phyloP scores from a whole-genome alignment of 179 eudicot species.

The Beta macrorhiza region DNA sequence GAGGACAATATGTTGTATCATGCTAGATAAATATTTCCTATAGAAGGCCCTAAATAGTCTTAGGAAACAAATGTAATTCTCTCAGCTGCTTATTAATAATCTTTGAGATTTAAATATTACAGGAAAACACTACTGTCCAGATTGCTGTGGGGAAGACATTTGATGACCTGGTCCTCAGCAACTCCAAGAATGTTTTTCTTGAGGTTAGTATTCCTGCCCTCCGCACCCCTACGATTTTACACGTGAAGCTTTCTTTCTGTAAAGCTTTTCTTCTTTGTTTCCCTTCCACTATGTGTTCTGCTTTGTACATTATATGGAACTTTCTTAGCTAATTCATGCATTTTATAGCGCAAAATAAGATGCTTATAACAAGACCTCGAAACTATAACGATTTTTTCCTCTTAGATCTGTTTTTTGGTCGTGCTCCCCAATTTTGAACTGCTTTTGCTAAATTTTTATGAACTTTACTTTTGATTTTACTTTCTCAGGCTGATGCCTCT shows the following conservation, averaged over 20 bases:
- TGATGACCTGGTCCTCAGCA: constrained; percentile 62
- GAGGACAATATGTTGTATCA: not conserved
- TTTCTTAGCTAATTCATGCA: not conserved
- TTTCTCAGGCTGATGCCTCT: not conserved
- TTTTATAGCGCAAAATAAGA: not conserved
- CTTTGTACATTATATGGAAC: not conserved
- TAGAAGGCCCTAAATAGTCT: not conserved
- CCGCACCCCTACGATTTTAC: not conserved
- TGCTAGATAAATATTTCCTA: not conserved
- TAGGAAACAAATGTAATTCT: not conserved
- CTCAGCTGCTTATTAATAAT: constrained; percentile 1
- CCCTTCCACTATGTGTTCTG: not conserved
- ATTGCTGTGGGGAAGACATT: constrained; percentile 89
- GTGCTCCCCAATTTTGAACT: no score
- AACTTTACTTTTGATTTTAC: not conserved
- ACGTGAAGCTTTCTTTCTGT: not conserved
- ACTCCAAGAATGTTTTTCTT: constrained; percentile 62
- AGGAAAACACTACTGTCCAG: constrained; percentile 61
- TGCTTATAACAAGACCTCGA: not conserved
- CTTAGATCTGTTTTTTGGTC: not conserved
- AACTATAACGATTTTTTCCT: not conserved
- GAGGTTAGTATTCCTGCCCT: constrained; percentile 52
- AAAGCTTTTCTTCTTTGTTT: not conserved
- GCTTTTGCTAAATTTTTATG: not conserved
- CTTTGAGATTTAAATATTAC: constrained; percentile 31